phyloP scores from a whole-genome alignment of 2,329 filamentous ascomycete genomes.

The Tolypocladium endophyticum region DNA sequence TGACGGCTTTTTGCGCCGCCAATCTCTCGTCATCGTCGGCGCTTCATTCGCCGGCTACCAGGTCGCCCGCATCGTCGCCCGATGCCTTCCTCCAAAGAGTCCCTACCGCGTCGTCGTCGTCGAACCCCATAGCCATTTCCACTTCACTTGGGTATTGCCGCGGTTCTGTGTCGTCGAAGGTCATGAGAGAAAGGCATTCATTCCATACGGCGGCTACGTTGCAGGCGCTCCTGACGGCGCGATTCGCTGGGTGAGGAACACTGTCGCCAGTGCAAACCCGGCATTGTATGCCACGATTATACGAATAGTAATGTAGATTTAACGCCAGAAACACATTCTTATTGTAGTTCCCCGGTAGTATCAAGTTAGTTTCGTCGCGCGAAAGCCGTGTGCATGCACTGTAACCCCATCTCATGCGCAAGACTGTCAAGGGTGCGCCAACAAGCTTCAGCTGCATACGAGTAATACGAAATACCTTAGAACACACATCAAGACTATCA shows the following conservation, averaged over 20 bases:
- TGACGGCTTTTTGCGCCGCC: background rate
- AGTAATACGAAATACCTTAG: background rate
- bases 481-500: background rate
- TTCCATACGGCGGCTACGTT: slow-evolving; percentile 41
- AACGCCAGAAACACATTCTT: background rate
- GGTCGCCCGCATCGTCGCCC: slow-evolving; percentile 35
- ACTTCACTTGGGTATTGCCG: slow-evolving; percentile 50
- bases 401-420: too few species aligned
- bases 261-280: slow-evolving; percentile 25
- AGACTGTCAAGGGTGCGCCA: too few species aligned
- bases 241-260: slow-evolving; percentile 30
- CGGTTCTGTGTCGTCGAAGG: slow-evolving; percentile 43
- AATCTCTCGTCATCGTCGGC: slow-evolving; percentile 38
- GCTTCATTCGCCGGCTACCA: slow-evolving; percentile 47
- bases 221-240: slow-evolving; percentile 20
- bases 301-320: too few species aligned
- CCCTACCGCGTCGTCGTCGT: slow-evolving; percentile 42
- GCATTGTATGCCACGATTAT: slow-evolving; percentile 4
- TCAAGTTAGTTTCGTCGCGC: too few species aligned
- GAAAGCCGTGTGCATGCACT: too few species aligned
- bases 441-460: background rate
- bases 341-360: background rate
- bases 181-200: slow-evolving; percentile 48
- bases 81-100: slow-evolving; percentile 33
- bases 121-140: slow-evolving; percentile 50